These are phyloP conservation scores for Acorus gramineus DNA, from an alignment of 106 monocot species.

Conservation along the genomic window DNA sequence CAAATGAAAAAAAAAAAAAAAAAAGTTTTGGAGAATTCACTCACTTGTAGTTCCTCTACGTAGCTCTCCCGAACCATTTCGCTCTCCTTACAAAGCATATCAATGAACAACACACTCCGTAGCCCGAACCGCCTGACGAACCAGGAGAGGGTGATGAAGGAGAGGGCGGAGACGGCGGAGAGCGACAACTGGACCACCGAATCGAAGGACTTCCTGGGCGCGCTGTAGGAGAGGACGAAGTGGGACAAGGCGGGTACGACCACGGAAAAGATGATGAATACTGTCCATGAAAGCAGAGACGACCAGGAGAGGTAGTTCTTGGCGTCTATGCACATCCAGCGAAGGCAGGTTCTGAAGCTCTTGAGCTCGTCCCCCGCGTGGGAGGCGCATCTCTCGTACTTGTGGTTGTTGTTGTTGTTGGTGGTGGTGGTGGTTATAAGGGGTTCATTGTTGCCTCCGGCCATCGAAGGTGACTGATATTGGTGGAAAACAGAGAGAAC, in stretches of 20 bases:
- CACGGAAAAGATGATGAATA: conserved; percentile 47
- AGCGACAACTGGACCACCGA: conserved; percentile 58
- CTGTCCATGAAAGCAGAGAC: conserved; percentile 35
- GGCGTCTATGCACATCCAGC: conserved; percentile 66
- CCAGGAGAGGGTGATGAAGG: conserved; percentile 58
- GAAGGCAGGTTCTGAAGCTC: conserved; percentile 47
- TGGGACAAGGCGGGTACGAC: conserved; percentile 49
- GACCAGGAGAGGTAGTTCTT: conserved; percentile 10
- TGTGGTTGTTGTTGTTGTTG: too few relatives aligned
- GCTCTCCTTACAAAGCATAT: conserved; percentile 53
- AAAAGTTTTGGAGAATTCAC: not conserved
- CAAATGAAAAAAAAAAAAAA: not conserved
- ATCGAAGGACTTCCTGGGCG: conserved; percentile 40
- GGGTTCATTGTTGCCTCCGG: too few relatives aligned
- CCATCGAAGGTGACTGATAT: too few relatives aligned
- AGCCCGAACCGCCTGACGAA: conserved; percentile 44
- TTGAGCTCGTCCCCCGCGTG: conserved; percentile 53
- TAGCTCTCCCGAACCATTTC: conserved; percentile 42
- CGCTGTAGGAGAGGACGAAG: conserved; percentile 43
- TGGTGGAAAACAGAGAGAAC: too few relatives aligned
- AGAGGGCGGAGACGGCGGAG: conserved; percentile 42
- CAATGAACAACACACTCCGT: conserved; percentile 57
- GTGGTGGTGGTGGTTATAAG: too few relatives aligned
- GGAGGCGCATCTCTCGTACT: conserved; percentile 24
- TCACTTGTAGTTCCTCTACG: conserved; percentile 43